Conservation (phyloP, 441 rosid species). For the Euphorbia schlechtendalii region DNA sequence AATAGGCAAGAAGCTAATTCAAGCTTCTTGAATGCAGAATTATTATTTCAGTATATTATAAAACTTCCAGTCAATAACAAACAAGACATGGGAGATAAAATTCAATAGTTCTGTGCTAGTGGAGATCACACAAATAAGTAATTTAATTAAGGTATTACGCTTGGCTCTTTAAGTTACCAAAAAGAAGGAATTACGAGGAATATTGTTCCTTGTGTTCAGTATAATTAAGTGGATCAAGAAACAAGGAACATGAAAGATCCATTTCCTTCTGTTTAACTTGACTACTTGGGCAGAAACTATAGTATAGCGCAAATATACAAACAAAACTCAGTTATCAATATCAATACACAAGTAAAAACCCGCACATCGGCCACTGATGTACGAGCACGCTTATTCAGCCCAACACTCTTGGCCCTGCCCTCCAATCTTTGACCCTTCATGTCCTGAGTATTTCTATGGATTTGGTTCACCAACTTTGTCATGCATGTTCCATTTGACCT, state of each 20-base stretch:
- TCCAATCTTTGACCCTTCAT: constrained; percentile 42
- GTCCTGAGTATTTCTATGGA: constrained; percentile 40
- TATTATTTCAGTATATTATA: background rate
- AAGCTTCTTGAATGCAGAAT: background rate
- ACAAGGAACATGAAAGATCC: background rate
- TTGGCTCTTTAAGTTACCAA: background rate
- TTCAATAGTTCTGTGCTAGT: background rate
- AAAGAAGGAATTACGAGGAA: background rate
- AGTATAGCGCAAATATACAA: constrained; percentile 5
- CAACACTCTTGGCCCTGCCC: constrained; percentile 47
- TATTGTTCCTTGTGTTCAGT: background rate
- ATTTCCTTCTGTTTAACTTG: background rate
- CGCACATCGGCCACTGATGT: constrained; percentile 46
- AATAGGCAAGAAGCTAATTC: background rate
- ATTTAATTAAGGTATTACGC: background rate
- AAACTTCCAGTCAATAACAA: constrained; percentile 8
- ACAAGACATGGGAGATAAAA: background rate
- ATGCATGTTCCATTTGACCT: constrained; percentile 37
- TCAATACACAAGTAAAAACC: constrained; percentile 32
- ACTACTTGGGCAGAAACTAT: background rate
- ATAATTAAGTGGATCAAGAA: background rate
- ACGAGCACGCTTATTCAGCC: constrained; percentile 46
- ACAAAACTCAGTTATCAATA: constrained; percentile 10
- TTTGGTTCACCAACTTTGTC: constrained; percentile 34
- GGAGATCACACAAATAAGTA: background rate